These are phyloP conservation scores for Rhododendron vialii DNA, from an alignment of 148 eudicot genomes.

Conservation along the genomic window DNA sequence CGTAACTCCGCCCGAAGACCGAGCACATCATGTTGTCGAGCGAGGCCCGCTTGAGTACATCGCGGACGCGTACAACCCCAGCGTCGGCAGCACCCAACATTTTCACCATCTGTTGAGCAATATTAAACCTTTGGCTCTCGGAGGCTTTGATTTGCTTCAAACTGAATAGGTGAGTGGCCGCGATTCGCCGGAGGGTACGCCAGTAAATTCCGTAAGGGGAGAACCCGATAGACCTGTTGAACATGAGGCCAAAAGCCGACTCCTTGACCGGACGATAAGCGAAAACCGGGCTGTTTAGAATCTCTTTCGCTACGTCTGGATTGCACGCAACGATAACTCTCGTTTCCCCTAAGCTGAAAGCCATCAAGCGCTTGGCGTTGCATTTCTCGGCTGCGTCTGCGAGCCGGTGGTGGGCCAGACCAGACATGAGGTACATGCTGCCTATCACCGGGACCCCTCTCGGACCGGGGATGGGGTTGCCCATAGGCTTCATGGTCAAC, in stretches of 20 bases:
- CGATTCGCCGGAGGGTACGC: constrained; percentile 59
- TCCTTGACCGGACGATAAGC: constrained; percentile 73
- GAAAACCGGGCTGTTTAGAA: constrained; percentile 55
- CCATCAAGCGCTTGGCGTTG: constrained; percentile 58
- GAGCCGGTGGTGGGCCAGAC: constrained; percentile 61
- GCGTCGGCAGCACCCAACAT: neutral
- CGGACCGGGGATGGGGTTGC: constrained; percentile 51
- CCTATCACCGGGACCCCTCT: constrained; percentile 59
- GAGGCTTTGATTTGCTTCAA: constrained; percentile 58
- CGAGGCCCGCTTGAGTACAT: constrained; percentile 48
- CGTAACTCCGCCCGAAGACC: constrained; percentile 45
- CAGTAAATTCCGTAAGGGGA: constrained; percentile 81
- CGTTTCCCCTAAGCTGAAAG: constrained; percentile 63
- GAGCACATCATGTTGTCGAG: constrained; percentile 73
- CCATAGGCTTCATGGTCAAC: neutral
- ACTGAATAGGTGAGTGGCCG: constrained; percentile 64
- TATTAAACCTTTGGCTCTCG: constrained; percentile 33
- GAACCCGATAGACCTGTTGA: constrained; percentile 75
- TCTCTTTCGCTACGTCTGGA: constrained; percentile 59
- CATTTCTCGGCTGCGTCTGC: constrained; percentile 33
- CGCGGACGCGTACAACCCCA: constrained; percentile 26
- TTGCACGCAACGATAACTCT: constrained; percentile 56
- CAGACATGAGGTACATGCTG: constrained; percentile 55
- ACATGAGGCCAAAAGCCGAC: constrained; percentile 71
- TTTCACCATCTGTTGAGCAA: constrained; percentile 42